Percentiles rank a stretch among this genome's conserved stretches.
phyloP scores from a whole-genome alignment of 805 yeast species.

The Myxozyma kluyveri region DNA sequence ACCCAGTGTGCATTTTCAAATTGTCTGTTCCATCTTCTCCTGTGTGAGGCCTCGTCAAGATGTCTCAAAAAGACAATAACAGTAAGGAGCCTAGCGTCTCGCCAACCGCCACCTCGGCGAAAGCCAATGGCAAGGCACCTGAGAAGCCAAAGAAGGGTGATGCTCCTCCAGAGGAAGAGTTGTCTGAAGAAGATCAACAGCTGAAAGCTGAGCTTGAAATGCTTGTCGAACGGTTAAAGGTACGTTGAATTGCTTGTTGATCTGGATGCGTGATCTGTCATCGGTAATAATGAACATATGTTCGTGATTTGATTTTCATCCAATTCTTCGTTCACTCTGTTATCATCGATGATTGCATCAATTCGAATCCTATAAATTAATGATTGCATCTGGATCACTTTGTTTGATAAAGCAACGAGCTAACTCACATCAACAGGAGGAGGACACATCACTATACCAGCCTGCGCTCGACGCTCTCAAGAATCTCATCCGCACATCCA shows the following conservation, averaged over 20 bases:
- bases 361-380: too few relatives aligned
- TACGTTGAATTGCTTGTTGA: slow-evolving; percentile 28
- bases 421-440: too few relatives aligned
- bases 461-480: slow-evolving; percentile 70
- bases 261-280: not conserved
- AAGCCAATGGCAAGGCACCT: slow-evolving; percentile 3
- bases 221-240: slow-evolving; percentile 75
- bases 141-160: slow-evolving; percentile 13
- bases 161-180: slow-evolving; percentile 33
- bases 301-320: too few relatives aligned
- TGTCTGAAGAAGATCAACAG: slow-evolving; percentile 89
- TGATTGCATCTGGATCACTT: too few relatives aligned
- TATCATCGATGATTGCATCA: too few relatives aligned
- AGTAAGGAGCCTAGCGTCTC: not conserved
- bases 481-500: slow-evolving; percentile 78
- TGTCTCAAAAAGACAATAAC: slow-evolving; percentile 9
- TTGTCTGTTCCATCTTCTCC: too few relatives aligned
- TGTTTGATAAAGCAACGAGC: too few relatives aligned
- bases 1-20: too few relatives aligned
- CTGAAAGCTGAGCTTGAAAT: slow-evolving; percentile 81
- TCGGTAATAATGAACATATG: too few relatives aligned
- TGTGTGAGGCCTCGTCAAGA: too few relatives aligned
- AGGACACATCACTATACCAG: slow-evolving; percentile 47
- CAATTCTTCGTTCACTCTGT: too few relatives aligned
- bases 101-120: slow-evolving; percentile 7